A percentile compares a stretch with the other conserved stretches of the same genome.
phyloP scores from a whole-genome alignment of 2,329 filamentous ascomycete genomes.

The Leptographium wingfieldii region DNA sequence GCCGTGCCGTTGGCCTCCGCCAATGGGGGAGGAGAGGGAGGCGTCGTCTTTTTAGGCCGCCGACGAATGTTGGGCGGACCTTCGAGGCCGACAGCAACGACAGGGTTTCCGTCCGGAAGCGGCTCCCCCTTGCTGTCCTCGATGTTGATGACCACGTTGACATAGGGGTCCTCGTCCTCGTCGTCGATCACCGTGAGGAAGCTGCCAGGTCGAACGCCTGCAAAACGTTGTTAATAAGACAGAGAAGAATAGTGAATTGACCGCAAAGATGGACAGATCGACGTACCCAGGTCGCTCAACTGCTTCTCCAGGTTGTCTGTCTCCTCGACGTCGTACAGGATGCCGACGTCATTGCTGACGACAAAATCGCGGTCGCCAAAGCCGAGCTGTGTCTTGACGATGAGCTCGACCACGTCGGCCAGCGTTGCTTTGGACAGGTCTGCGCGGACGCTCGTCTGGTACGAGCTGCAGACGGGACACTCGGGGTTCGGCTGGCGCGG shows the following conservation, averaged over 20 bases:
- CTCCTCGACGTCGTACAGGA: slow-evolving; percentile 84
- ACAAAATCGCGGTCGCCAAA: slow-evolving; percentile 67
- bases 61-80: slow-evolving; percentile 36
- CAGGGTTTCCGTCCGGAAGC: slow-evolving; percentile 36
- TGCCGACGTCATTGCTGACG: slow-evolving; percentile 57
- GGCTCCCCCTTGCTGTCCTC: slow-evolving; percentile 36
- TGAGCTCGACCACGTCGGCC: slow-evolving; percentile 62
- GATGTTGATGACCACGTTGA: slow-evolving; percentile 67
- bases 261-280: slow-evolving; percentile 8
- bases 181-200: slow-evolving; percentile 81
- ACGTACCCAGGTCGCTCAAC: slow-evolving; percentile 58
- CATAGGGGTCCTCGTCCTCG: slow-evolving; percentile 58
- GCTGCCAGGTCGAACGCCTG: slow-evolving; percentile 55
- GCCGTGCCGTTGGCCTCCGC: slow-evolving; percentile 26
- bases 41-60: slow-evolving; percentile 34
- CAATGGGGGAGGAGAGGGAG: slow-evolving; percentile 9
- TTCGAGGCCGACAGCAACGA: slow-evolving; percentile 33
- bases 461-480: slow-evolving; percentile 73
- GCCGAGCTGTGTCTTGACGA: slow-evolving; percentile 57
- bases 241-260: neutral
- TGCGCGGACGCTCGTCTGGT: slow-evolving; percentile 52
- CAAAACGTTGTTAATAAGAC: neutral
- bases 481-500: slow-evolving; percentile 58
- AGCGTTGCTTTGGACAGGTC: slow-evolving; percentile 64
- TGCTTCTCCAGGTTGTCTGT: slow-evolving; percentile 76